Conservation (phyloP, 2,329 filamentous ascomycete species). For the Mariannaea sp. region DNA sequence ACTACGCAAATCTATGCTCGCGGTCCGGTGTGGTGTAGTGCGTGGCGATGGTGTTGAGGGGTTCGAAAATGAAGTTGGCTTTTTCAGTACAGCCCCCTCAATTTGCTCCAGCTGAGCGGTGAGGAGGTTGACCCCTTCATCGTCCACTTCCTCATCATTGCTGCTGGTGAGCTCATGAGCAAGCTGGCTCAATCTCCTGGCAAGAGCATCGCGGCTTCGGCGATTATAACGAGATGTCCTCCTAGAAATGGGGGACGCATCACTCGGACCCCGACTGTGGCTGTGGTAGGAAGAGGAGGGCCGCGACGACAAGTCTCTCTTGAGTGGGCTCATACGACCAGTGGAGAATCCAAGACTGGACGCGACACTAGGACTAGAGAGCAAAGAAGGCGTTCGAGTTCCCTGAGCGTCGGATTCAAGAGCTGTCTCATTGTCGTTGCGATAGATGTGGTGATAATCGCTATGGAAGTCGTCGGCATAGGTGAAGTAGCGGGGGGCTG, state of each 20-base stretch:
- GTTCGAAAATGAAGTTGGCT: conserved; percentile 29
- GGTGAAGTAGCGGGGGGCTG: conserved; percentile 33
- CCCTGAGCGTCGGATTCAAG: conserved; percentile 30
- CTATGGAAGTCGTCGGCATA: conserved; percentile 31
- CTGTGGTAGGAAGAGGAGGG: conserved; percentile 30
- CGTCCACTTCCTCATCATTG: conserved; percentile 43
- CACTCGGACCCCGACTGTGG: conserved; percentile 23
- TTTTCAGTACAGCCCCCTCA: conserved; percentile 33
- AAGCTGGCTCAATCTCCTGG: conserved; percentile 47
- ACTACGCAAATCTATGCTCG: conserved; percentile 36
- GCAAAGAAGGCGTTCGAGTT: conserved; percentile 38
- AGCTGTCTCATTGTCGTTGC: conserved; percentile 32
- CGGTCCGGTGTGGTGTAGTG: conserved; percentile 23
- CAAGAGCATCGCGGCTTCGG: conserved; percentile 47
- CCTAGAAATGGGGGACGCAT: conserved; percentile 33
- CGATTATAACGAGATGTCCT: conserved; percentile 22
- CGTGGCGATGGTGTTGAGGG: conserved; percentile 29
- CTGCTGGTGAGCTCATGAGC: conserved; percentile 45
- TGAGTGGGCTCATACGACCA: conserved; percentile 40
- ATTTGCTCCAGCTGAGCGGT: conserved; percentile 47
- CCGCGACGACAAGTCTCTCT: conserved; percentile 37
- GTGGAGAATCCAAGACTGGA: conserved; percentile 42
- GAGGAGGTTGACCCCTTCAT: conserved; percentile 43
- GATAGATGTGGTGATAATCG: conserved; percentile 34
- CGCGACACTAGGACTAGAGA: conserved; percentile 42